phyloP scores from a whole-genome alignment of 2,329 filamentous ascomycete species.

The Zymoseptoria ardabiliae region DNA sequence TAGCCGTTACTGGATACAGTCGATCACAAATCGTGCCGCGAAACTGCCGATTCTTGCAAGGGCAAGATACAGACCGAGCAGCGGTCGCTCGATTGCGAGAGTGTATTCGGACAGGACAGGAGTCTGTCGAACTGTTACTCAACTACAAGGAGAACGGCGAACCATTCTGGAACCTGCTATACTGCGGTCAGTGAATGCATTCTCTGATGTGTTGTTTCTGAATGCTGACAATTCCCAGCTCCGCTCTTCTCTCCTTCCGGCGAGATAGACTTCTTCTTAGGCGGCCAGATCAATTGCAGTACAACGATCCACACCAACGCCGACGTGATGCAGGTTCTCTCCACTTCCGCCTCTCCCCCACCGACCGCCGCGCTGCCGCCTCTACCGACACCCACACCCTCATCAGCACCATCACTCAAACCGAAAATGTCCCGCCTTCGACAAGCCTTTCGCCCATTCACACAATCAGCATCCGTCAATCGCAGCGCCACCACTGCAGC shows the following conservation, averaged over 20 bases:
- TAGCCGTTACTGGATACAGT: conserved; percentile 45
- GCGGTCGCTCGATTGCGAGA: conserved; percentile 38
- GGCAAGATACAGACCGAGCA: conserved; percentile 39
- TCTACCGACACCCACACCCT: neutral
- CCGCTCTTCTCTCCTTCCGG: conserved; percentile 46
- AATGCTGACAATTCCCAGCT: neutral
- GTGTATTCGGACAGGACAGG: conserved; percentile 37
- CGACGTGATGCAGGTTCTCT: conserved; percentile 46
- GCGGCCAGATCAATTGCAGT: conserved; percentile 52
- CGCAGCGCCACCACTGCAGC: too few relatives aligned
- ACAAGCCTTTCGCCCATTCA: neutral
- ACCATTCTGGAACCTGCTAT: conserved; percentile 53
- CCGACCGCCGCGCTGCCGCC: neutral
- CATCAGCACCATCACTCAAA: neutral
- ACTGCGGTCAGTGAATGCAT: conserved; percentile 16
- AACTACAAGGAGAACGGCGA: conserved; percentile 47
- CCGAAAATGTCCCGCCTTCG: conserved; percentile 1
- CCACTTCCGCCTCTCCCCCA: neutral
- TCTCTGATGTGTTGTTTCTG: too few relatives aligned
- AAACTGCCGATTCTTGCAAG: conserved; percentile 47
- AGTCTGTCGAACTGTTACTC: conserved; percentile 45
- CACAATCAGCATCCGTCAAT: neutral
- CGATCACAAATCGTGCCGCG: conserved; percentile 42
- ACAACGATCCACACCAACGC: conserved; percentile 45
- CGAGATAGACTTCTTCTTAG: conserved; percentile 47